These are phyloP conservation scores for Hyphopichia pseudoburtonii DNA, from an alignment of 1,139 yeast genomes.

Conservation along the genomic window DNA sequence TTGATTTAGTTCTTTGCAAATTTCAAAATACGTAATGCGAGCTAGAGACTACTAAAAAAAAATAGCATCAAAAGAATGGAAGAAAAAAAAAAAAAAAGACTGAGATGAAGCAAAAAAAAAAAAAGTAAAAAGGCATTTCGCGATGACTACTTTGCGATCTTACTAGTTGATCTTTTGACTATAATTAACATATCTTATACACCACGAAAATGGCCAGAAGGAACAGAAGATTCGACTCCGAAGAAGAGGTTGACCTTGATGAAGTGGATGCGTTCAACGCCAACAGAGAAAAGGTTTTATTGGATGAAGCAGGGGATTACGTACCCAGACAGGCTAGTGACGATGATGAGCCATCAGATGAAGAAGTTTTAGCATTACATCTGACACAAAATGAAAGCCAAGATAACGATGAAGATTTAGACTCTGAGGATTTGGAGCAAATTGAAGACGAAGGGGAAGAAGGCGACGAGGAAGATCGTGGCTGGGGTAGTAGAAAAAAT, in stretches of 20 bases:
- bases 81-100: not conserved
- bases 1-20: not conserved
- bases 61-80: not conserved
- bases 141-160: too few species aligned
- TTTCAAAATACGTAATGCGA: not conserved
- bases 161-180: too few species aligned
- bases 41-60: not conserved
- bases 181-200: too few species aligned
- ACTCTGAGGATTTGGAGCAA: conserved; percentile 30
- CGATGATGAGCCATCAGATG: conserved; percentile 43
- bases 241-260: conserved; percentile 43
- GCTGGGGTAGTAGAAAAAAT: conserved; percentile 81
- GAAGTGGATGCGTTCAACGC: conserved; percentile 75
- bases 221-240: conserved; percentile 12
- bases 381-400: conserved; percentile 16
- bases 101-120: too few species aligned
- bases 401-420: conserved; percentile 31
- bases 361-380: conserved; percentile 26
- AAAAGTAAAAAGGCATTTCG: not conserved
- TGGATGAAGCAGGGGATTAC: conserved; percentile 57
- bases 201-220: conserved; percentile 11
- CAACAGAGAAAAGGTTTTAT: conserved; percentile 59
- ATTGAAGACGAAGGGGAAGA: conserved; percentile 48
- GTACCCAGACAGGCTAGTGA: conserved; percentile 16
- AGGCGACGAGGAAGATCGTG: conserved; percentile 51